Evolutionary conservation across 2,329 filamentous ascomycete species (phyloP).

Genomic region (Verticillium alfalfae): DNA sequence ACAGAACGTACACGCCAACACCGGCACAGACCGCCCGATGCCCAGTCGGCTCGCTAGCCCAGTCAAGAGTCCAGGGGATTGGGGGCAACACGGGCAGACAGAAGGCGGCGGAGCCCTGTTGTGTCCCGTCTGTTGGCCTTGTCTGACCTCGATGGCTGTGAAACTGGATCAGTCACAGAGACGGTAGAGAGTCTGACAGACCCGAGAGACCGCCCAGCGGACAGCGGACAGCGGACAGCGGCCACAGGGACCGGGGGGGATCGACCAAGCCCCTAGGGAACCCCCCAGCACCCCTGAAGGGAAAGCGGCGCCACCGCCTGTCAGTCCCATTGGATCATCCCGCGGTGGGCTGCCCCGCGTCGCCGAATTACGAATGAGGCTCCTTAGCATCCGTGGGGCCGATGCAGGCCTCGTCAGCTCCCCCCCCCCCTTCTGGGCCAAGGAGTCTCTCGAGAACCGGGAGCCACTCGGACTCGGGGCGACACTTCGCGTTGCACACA

Average conservation of each 20-base stretch:
- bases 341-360: not conserved
- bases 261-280: not conserved
- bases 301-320: not conserved
- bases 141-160: not conserved
- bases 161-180: not conserved
- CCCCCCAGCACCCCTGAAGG: not conserved
- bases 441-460: not conserved
- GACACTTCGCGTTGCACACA: not conserved
- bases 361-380: not conserved
- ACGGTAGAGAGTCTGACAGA: not conserved
- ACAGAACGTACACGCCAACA: not conserved
- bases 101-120: not conserved
- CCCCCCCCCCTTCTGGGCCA: not conserved
- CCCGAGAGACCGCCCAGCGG: not conserved
- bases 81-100: not conserved
- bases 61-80: not conserved
- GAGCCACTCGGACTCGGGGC: not conserved
- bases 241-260: too few species aligned
- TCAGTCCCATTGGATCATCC: not conserved
- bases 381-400: not conserved
- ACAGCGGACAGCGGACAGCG: not conserved
- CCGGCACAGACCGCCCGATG: not conserved
- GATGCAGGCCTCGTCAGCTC: constrained; percentile 1
- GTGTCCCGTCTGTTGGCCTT: not conserved
- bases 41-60: not conserved